Conservation (phyloP, 768 basidiomycete genomes). For the Pulveroboletus sp. region DNA sequence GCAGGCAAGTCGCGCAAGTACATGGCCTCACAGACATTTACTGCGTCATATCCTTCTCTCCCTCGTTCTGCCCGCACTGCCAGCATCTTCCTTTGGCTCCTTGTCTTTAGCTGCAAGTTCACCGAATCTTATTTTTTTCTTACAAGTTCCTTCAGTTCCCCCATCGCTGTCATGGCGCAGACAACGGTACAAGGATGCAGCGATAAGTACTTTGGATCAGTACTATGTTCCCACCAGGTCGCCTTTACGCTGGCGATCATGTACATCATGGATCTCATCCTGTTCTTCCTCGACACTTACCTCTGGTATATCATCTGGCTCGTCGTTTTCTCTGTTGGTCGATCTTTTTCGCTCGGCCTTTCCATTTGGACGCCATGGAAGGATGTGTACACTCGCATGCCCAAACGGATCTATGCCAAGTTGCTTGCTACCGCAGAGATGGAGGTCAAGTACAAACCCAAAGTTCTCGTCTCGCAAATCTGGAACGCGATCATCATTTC, state of each 20-base stretch:
- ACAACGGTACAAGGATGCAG: constrained; percentile 89
- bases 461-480: constrained; percentile 97
- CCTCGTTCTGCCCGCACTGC: constrained; percentile 68
- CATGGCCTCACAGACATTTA: constrained; percentile 98
- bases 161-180: constrained; percentile 93
- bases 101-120: constrained; percentile 96
- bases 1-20: constrained; percentile 97
- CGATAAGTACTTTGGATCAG: constrained; percentile 76
- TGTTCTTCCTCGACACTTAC: constrained; percentile 99
- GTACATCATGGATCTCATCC: constrained; percentile 96
- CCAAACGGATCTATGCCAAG: constrained; percentile 98
- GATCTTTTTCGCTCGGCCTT: constrained; percentile 88
- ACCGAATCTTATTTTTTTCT: constrained; percentile 98
- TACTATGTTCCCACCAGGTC: constrained; percentile 87
- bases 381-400: constrained; percentile 92
- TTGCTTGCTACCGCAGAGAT: constrained; percentile 92
- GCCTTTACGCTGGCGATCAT: constrained; percentile 94
- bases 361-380: constrained; percentile 99
- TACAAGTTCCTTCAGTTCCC: constrained; percentile 93
- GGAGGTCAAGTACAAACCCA: constrained; percentile 99
- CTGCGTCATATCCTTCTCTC: constrained; percentile 90
- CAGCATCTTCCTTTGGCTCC: constrained; percentile 82
- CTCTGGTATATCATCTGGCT: constrained; percentile 99
- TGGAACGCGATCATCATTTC: constrained; percentile 99
- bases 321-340: constrained; percentile 86